Percentiles rank a stretch among this genome's conserved stretches.
Evolutionary conservation across 441 rosid genomes (phyloP).

Genomic region (Brassica balearica): DNA sequence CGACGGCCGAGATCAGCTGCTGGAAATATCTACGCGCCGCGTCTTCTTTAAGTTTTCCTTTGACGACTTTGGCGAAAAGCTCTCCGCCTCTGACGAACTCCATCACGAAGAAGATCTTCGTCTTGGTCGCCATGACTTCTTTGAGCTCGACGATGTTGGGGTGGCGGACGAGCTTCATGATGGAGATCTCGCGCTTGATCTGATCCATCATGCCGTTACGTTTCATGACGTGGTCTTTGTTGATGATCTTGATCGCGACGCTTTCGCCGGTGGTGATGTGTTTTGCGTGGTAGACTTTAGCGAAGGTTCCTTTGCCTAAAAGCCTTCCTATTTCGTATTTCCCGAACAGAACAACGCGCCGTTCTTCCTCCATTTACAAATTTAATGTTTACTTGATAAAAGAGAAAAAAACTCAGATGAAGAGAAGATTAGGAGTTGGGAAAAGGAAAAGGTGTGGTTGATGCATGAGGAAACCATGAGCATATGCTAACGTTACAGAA

Average conservation of each 20-base stretch:
- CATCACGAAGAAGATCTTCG: constrained; percentile 78
- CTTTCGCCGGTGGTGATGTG: constrained; percentile 51
- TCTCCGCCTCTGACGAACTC: constrained; percentile 93
- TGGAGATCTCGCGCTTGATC: constrained; percentile 79
- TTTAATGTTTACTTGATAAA: too few relatives aligned
- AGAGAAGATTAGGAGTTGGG: too few relatives aligned
- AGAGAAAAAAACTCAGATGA: too few relatives aligned
- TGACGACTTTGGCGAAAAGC: constrained; percentile 70
- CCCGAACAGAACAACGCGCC: constrained; percentile 56
- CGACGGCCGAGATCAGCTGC: constrained; percentile 80
- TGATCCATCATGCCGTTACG: constrained; percentile 75
- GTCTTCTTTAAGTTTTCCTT: constrained; percentile 73
- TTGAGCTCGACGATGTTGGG: constrained; percentile 73
- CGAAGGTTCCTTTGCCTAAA: constrained; percentile 82
- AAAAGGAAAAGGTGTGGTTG: too few relatives aligned
- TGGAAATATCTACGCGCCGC: constrained; percentile 72
- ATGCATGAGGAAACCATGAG: too few relatives aligned
- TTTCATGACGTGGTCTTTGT: constrained; percentile 63
- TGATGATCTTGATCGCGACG: constrained; percentile 74
- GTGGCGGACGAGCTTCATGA: constrained; percentile 74
- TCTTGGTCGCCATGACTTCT: constrained; percentile 81
- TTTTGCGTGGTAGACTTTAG: constrained; percentile 73
- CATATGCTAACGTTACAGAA: too few relatives aligned
- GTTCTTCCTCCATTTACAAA: constrained; percentile 48
- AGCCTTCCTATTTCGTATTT: constrained; percentile 82